These are phyloP conservation scores for Penicillium sp. DNA, from an alignment of 2,329 filamentous ascomycete genomes.

Conservation along the genomic window DNA sequence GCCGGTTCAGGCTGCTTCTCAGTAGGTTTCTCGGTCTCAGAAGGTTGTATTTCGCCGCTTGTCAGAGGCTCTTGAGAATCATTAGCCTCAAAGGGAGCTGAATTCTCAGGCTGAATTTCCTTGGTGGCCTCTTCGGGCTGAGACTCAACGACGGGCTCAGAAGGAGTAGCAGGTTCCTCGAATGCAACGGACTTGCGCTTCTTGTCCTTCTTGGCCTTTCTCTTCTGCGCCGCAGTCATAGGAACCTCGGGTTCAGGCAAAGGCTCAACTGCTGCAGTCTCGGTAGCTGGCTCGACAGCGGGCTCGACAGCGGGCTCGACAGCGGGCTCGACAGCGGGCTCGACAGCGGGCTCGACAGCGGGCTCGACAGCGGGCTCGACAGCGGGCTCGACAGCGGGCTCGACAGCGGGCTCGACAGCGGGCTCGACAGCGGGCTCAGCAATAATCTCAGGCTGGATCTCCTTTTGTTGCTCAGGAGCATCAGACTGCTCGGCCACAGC, in stretches of 20 bases:
- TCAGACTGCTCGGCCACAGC: constrained; percentile 23
- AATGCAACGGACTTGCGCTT: constrained; percentile 26
- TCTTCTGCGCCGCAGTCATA: constrained; percentile 21
- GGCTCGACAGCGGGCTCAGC: not conserved
- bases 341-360: not conserved
- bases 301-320: not conserved
- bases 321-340: constrained; percentile 2
- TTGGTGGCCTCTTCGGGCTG: constrained; percentile 7
- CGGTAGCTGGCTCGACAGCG: constrained; percentile 2
- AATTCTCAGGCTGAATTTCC: constrained; percentile 15
- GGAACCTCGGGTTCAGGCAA: constrained; percentile 8
- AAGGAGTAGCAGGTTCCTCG: constrained; percentile 16
- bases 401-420: not conserved
- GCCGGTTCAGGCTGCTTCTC: constrained; percentile 8
- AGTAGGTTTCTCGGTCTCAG: constrained; percentile 12
- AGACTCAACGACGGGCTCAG: constrained; percentile 11
- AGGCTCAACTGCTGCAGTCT: not conserved
- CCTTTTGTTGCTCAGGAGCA: constrained; percentile 7
- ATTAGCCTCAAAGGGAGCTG: not conserved
- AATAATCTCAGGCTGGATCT: not conserved
- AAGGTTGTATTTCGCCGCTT: constrained; percentile 18
- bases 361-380: constrained; percentile 4
- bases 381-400: not conserved
- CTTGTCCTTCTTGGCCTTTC: constrained; percentile 29
- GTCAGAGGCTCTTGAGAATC: constrained; percentile 12